A percentile compares a stretch with the other conserved stretches of the same genome.
Conservation (phyloP, 2,329 filamentous ascomycete species). For the Alternaria triticimaculans region DNA sequence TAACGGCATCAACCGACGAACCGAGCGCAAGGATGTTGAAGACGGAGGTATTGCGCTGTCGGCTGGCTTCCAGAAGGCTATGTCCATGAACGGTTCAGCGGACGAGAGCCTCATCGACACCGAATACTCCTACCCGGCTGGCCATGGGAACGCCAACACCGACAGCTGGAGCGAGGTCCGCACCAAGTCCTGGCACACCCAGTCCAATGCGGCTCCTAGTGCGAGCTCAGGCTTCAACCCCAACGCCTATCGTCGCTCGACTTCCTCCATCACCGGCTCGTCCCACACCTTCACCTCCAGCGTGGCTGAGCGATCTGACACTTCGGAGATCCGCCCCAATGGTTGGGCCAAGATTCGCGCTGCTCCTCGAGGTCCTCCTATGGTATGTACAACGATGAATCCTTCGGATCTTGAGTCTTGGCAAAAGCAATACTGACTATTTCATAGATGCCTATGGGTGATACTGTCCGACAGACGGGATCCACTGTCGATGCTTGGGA, state of each 20-base stretch:
- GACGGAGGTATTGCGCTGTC: constrained; percentile 26
- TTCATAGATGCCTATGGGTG: constrained; percentile 15
- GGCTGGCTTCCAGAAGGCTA: constrained; percentile 17
- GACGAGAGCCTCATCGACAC: constrained; percentile 27
- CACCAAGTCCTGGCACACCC: constrained; percentile 35
- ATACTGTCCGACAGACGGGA: constrained; percentile 3
- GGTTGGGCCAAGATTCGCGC: constrained; percentile 42
- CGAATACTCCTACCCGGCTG: constrained; percentile 19
- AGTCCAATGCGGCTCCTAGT: constrained; percentile 14
- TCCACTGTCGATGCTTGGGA: constrained; percentile 16
- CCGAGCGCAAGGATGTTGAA: not conserved
- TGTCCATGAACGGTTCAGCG: constrained; percentile 18
- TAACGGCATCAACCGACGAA: constrained; percentile 1
- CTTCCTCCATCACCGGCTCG: constrained; percentile 21
- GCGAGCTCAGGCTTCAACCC: constrained; percentile 25
- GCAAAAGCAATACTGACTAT: constrained; percentile 6
- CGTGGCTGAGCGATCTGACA: constrained; percentile 32
- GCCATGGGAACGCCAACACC: constrained; percentile 1
- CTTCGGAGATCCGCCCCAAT: constrained; percentile 11
- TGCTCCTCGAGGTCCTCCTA: constrained; percentile 11
- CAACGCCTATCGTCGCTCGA: constrained; percentile 22
- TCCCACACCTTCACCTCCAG: constrained; percentile 30
- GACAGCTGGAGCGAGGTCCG: constrained; percentile 21
- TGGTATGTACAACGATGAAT: constrained; percentile 21
- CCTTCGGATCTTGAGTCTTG: not conserved